A percentile compares a stretch with the other conserved stretches of the same genome.
Evolutionary conservation across 495 filamentous ascomycete genomes (phyloP).

Genomic region (Penicillium argentinense): DNA sequence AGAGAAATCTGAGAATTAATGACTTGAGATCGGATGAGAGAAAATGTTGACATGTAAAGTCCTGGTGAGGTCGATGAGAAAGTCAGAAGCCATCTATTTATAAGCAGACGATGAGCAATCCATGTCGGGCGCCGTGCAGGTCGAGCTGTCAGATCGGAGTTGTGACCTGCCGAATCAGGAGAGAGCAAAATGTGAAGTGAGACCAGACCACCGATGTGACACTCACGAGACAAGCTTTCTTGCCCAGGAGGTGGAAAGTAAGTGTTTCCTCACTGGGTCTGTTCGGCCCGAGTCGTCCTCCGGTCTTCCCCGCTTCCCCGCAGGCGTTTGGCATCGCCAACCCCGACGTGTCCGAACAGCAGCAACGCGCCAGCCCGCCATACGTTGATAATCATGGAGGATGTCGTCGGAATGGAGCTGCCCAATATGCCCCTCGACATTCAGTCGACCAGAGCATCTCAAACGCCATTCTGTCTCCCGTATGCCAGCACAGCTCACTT

Average conservation of each 20-base stretch:
- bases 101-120: conserved; percentile 1
- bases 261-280: too few relatives aligned
- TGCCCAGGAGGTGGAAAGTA: too few relatives aligned
- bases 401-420: conserved; percentile 18
- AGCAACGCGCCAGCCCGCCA: neutral
- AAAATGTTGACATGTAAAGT: too few relatives aligned
- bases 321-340: too few relatives aligned
- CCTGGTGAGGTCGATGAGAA: too few relatives aligned
- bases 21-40: neutral
- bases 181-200: too few relatives aligned
- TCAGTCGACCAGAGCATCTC: conserved; percentile 29
- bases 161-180: neutral
- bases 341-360: neutral
- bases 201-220: too few relatives aligned
- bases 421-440: conserved; percentile 13
- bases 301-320: too few relatives aligned
- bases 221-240: too few relatives aligned
- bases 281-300: too few relatives aligned
- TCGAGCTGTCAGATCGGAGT: neutral
- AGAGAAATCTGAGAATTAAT: neutral
- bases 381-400: neutral
- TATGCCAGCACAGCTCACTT: conserved; percentile 3
- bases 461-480: conserved; percentile 24
- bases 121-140: neutral
- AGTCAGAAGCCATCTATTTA: too few relatives aligned